Evolutionary conservation across 768 basidiomycete genomes (phyloP), one percentile per base, ranked within the genome.

Genomic region (Russula virescens): DNA sequence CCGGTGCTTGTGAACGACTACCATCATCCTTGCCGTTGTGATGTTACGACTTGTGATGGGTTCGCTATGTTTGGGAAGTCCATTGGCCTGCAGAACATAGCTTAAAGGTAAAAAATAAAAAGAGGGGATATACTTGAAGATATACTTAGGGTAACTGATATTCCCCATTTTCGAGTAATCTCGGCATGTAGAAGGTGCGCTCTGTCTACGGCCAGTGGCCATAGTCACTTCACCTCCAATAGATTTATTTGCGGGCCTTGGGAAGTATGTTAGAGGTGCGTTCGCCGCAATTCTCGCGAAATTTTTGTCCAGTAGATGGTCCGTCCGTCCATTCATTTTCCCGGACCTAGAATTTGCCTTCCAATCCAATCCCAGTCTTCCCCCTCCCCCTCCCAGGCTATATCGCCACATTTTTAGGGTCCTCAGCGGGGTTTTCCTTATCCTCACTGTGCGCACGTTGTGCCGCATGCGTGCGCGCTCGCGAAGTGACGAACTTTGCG

Each of bases 21-120:
- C 13, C 38, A 5, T 6, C 13, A 14, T 35, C 38, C 13, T 38
- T 38, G 8, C 13, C 38, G 2, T 14, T 38, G 31, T 8, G 31
- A 31, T 38, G 38, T 38, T 11, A 38, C 38, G 31, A 8, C 31
- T 14, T 23, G 10, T 2, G 40, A 55, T 23, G 19, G 18, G 8
- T 11, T 14, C 6, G 14, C 55, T n/a, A n/a, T 34, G 38, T 43
- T 55, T 43, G 34, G 61, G 21, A 26, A 52, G 31, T 40, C 25
- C n/a, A 26, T 40, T 47, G 35, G 43, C 50, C 52, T 35, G n/a
- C 43, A 21, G 38, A 40, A 31, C 34, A 21, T 31, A 47, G 55
- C 35, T 42, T 28, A 61, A 61, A 55, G 46, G 25, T 7, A 52
- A 57, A 62, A 53, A 57, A 25, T 45, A 57, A 56, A 45, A 31